Conservation (phyloP, 257 asterid species). For the Osmanthus fragrans region DNA sequence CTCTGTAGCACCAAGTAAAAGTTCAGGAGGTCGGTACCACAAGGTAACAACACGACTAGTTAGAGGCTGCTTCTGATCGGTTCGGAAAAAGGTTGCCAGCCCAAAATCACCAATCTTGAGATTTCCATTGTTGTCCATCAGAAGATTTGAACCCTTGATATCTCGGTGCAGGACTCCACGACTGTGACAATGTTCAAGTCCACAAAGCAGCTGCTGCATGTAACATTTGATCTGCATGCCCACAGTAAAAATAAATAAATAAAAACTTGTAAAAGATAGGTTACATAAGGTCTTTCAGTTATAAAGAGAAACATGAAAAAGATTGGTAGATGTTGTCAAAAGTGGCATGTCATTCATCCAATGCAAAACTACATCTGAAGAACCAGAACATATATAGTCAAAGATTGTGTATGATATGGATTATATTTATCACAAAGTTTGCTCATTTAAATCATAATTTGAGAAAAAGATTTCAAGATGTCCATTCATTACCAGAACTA, state of each 20-base stretch:
- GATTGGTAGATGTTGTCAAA: neutral
- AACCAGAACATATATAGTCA: neutral
- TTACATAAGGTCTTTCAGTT: neutral
- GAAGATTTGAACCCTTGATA: slow-evolving; percentile 87
- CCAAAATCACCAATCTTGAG: slow-evolving; percentile 96
- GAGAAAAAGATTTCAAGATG: neutral
- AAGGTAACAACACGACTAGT: slow-evolving; percentile 96
- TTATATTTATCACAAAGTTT: neutral
- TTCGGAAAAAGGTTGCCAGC: slow-evolving; percentile 72
- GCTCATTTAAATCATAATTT: neutral
- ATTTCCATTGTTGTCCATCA: slow-evolving; percentile 73
- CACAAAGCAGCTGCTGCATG: slow-evolving; percentile 80
- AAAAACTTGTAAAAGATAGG: neutral
- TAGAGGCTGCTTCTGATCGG: slow-evolving; percentile 67
- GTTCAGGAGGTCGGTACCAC: slow-evolving; percentile 99
- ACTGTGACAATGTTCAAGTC: slow-evolving; percentile 90
- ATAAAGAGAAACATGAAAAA: neutral
- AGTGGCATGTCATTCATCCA: neutral
- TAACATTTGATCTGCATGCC: slow-evolving; percentile 83
- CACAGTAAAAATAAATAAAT: neutral
- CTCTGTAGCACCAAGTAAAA: slow-evolving; percentile 85
- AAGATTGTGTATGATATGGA: neutral
- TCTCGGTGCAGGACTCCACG: slow-evolving; percentile 93
- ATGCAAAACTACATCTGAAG: slow-evolving; percentile 7
- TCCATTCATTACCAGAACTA: neutral